These are phyloP conservation scores for Auriscalpium microsporum DNA, from an alignment of 768 basidiomycete genomes.

Conservation along the genomic window DNA sequence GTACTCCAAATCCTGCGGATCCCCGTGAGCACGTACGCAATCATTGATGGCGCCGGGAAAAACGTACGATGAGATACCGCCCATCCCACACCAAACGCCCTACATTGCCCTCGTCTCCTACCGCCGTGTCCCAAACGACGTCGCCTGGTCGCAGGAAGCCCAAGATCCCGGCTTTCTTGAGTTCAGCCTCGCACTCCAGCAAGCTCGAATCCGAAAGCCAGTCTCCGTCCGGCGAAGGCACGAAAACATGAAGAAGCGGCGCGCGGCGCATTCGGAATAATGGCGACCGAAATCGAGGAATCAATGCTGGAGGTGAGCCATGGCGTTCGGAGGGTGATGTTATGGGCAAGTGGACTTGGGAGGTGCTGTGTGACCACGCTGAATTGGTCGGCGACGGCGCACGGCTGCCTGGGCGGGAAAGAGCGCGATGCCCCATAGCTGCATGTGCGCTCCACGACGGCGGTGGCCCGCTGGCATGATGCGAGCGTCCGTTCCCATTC, in stretches of 20 bases:
- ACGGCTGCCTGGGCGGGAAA: constrained; percentile 46
- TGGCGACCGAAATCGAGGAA: constrained; percentile 49
- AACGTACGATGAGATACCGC: constrained; percentile 73
- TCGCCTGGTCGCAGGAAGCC: constrained; percentile 65
- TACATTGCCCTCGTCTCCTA: constrained; percentile 77
- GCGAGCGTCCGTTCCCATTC: constrained; percentile 6
- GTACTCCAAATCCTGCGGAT: constrained; percentile 70
- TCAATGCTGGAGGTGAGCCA: background rate
- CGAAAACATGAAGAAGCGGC: constrained; percentile 71
- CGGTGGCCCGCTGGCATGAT: constrained; percentile 6
- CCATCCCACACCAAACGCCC: constrained; percentile 86
- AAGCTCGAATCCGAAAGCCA: constrained; percentile 82
- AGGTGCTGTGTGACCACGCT: constrained; percentile 31
- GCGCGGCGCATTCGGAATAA: constrained; percentile 65
- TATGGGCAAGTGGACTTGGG: constrained; percentile 11
- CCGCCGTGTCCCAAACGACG: constrained; percentile 81
- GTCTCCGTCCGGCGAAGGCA: constrained; percentile 78
- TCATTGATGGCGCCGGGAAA: constrained; percentile 5
- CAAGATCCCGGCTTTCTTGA: constrained; percentile 57
- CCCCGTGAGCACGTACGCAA: background rate
- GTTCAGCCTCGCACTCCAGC: constrained; percentile 74
- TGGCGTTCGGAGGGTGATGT: constrained; percentile 2
- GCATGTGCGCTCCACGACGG: constrained; percentile 9
- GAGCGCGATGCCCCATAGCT: constrained; percentile 10
- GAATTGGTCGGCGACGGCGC: constrained; percentile 59